A percentile compares a stretch with the other conserved stretches of the same genome.
Evolutionary conservation across 192 early-diverging fungal species (phyloP).

Genomic region (Gigaspora rosea): DNA sequence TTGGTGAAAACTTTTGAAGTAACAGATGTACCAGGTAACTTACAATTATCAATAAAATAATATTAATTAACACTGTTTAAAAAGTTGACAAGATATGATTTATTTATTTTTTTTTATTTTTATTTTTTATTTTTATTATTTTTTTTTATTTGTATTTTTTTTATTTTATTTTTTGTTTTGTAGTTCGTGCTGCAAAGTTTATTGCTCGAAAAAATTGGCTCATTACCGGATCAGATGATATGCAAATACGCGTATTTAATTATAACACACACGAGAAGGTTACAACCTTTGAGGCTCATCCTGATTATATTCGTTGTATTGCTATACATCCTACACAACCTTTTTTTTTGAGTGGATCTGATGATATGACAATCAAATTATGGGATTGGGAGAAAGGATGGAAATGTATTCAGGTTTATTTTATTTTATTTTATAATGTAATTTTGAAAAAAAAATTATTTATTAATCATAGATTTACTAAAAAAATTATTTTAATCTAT

Average conservation of each 20-base stretch:
- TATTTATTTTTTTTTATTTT: background rate
- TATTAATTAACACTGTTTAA: background rate
- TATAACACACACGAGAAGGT: conserved; percentile 99
- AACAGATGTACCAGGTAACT: conserved; percentile 84
- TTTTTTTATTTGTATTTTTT: background rate
- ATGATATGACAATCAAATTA: conserved; percentile 96
- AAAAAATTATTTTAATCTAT: background rate
- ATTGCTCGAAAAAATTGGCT: conserved; percentile 98
- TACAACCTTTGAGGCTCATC: conserved; percentile 92
- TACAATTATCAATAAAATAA: background rate
- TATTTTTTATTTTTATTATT: background rate
- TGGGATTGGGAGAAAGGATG: conserved; percentile 99
- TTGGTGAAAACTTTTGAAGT: conserved; percentile 98
- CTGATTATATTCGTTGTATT: conserved; percentile 95
- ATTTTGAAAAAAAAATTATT: background rate
- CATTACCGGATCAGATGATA: conserved; percentile 95
- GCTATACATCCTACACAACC: conserved; percentile 98
- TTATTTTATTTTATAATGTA: background rate
- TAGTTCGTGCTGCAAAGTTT: conserved; percentile 97
- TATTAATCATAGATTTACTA: background rate
- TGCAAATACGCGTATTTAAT: conserved; percentile 97
- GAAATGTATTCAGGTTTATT: conserved; percentile 84
- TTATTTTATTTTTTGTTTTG: background rate
- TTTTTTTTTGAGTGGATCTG: conserved; percentile 89
- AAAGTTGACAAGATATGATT: background rate